A percentile compares a stretch with the other conserved stretches of the same genome.
phyloP scores from a whole-genome alignment of 164 flowering plant species.

The Vitis amurensis region DNA sequence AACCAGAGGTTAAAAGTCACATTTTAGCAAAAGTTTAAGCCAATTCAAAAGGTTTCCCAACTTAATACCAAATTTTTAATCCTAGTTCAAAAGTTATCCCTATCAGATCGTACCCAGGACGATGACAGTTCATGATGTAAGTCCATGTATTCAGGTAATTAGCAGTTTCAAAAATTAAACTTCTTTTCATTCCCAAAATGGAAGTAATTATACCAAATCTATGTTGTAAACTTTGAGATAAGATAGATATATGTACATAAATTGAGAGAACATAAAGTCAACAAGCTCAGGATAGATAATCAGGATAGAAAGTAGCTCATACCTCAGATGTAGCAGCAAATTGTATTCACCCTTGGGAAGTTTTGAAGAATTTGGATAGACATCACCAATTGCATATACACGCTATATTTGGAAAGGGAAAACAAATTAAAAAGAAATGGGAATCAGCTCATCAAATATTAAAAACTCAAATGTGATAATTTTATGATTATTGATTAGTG shows the following conservation, averaged over 20 bases:
- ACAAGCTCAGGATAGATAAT: not conserved
- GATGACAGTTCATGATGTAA: no score
- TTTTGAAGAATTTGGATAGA: conserved; percentile 69
- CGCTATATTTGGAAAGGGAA: conserved; percentile 45
- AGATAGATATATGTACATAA: not conserved
- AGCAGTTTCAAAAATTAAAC: no score
- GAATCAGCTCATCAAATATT: not conserved
- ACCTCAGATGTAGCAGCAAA: conserved; percentile 77
- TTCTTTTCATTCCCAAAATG: no score
- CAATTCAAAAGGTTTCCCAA: not conserved
- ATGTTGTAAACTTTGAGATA: not conserved
- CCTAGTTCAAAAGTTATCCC: no score
- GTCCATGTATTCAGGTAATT: no score
- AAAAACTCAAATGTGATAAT: not conserved
- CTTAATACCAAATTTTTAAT: no score
- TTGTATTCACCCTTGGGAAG: conserved; percentile 90
- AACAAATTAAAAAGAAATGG: conserved; percentile 8
- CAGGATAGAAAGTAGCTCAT: not conserved
- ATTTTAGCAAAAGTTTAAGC: not conserved
- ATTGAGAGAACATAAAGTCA: not conserved
- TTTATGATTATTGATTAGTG: no score
- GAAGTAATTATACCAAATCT: not conserved
- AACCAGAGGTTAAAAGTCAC: not conserved
- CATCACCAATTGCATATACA: conserved; percentile 84
- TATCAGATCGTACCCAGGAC: no score